Evolutionary conservation across 306 rosid genomes (phyloP).

Genomic region (Cicer yamashitae): DNA sequence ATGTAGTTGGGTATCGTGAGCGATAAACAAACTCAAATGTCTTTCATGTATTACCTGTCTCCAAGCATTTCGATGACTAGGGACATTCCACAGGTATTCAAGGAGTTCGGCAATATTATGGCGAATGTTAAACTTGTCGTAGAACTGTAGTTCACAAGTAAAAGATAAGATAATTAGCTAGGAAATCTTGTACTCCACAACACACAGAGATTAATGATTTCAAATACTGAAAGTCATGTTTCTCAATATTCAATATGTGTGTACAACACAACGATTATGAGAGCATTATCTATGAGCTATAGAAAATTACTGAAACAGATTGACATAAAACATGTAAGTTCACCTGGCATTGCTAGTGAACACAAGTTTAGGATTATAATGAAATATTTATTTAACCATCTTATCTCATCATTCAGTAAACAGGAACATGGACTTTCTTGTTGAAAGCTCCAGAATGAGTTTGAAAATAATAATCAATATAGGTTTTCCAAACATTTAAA

Average conservation of each 20-base stretch:
- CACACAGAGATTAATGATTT: slow-evolving; percentile 36
- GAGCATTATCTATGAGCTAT: slow-evolving; percentile 8
- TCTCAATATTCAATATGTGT: neutral
- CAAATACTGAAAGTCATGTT: slow-evolving; percentile 19
- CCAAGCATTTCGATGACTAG: slow-evolving; percentile 99
- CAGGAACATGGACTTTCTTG: slow-evolving; percentile 17
- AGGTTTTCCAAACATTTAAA: slow-evolving; percentile 30
- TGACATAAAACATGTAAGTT: slow-evolving; percentile 29
- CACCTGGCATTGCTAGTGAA: slow-evolving; percentile 24
- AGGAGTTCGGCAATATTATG: slow-evolving; percentile 98
- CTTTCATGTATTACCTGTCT: slow-evolving; percentile 66
- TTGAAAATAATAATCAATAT: slow-evolving; percentile 29
- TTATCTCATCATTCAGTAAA: slow-evolving; percentile 2
- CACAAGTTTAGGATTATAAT: slow-evolving; percentile 5
- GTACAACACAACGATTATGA: neutral
- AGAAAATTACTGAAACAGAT: slow-evolving; percentile 36
- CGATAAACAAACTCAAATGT: slow-evolving; percentile 14
- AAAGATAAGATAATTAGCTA: slow-evolving; percentile 47
- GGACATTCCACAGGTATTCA: slow-evolving; percentile 98
- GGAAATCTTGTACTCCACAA: slow-evolving; percentile 25
- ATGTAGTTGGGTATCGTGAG: slow-evolving; percentile 3
- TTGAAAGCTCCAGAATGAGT: slow-evolving; percentile 26
- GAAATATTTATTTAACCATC: slow-evolving; percentile 16
- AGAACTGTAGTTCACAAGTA: slow-evolving; percentile 71
- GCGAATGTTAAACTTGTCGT: slow-evolving; percentile 97